Evolutionary conservation across 306 rosid species (phyloP).

Genomic region (Pyrus pyrifolia): DNA sequence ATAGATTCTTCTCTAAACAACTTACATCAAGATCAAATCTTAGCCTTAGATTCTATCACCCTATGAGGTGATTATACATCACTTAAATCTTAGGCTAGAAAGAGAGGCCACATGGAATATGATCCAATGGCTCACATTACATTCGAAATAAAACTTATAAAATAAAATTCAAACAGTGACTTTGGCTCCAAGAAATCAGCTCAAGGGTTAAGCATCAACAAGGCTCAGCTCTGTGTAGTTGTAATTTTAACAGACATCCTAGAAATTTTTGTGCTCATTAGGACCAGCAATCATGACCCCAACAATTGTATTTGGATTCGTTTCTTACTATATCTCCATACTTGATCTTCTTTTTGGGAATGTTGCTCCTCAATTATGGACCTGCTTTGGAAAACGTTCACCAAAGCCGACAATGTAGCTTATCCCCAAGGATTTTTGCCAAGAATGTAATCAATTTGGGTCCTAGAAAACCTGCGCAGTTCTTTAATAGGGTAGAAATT

Average conservation of each 20-base stretch:
- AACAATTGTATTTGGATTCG: constrained; percentile 15
- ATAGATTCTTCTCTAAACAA: too few species aligned
- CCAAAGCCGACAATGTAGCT: constrained; percentile 14
- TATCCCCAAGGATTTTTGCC: constrained; percentile 8
- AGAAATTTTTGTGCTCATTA: constrained; percentile 7
- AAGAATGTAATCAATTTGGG: constrained; percentile 14
- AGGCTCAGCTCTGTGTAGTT: constrained; percentile 2
- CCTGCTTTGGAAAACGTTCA: constrained; percentile 11
- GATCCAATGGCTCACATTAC: too few species aligned
- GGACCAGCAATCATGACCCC: constrained; percentile 19
- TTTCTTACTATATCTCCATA: constrained; percentile 7
- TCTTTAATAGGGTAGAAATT: neutral
- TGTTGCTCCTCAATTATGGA: constrained; percentile 12
- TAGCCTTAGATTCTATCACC: too few species aligned
- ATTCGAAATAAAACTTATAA: too few species aligned
- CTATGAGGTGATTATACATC: too few species aligned
- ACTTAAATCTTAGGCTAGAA: too few species aligned
- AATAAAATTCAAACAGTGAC: too few species aligned
- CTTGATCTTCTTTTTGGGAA: constrained; percentile 6
- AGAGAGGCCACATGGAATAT: too few species aligned
- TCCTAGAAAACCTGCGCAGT: neutral
- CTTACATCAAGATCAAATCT: too few species aligned
- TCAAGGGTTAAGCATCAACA: too few species aligned
- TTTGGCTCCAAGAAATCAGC: too few species aligned
- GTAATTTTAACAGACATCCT: constrained; percentile 10